phyloP scores from a whole-genome alignment of 2,329 filamentous ascomycete genomes.

The Leptodontidium sp. region DNA sequence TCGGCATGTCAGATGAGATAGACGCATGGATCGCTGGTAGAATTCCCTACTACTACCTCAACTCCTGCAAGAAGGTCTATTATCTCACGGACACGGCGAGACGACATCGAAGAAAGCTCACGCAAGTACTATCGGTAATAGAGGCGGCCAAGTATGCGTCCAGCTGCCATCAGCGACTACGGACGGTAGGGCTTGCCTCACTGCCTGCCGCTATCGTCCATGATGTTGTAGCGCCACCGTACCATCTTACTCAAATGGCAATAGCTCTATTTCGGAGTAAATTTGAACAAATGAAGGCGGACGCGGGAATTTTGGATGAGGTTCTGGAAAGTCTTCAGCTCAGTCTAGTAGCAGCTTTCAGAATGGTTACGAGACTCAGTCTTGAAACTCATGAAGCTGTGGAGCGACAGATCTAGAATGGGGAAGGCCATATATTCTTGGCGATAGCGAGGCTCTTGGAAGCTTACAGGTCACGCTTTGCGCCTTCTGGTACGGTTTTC shows the following conservation, averaged over 20 bases:
- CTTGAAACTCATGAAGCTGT: constrained; percentile 10
- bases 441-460: constrained; percentile 11
- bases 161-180: background rate
- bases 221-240: constrained; percentile 14
- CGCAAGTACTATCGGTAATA: constrained; percentile 14
- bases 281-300: no score
- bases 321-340: background rate
- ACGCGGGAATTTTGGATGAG: no score
- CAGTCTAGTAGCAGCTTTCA: background rate
- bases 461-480: background rate
- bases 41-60: constrained; percentile 15
- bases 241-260: constrained; percentile 2
- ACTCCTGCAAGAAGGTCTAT: background rate
- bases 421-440: constrained; percentile 12
- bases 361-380: constrained; percentile 2
- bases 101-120: constrained; percentile 15
- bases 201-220: background rate
- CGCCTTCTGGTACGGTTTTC: constrained; percentile 12
- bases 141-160: background rate
- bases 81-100: background rate
- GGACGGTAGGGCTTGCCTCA: background rate
- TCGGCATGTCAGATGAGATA: constrained; percentile 11
- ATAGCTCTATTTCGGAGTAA: background rate
- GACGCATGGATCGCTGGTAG: constrained; percentile 1
- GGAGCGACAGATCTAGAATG: background rate